Conservation (phyloP, 1,284 basidiomycete genomes). For the Hymenochaete sp. region DNA sequence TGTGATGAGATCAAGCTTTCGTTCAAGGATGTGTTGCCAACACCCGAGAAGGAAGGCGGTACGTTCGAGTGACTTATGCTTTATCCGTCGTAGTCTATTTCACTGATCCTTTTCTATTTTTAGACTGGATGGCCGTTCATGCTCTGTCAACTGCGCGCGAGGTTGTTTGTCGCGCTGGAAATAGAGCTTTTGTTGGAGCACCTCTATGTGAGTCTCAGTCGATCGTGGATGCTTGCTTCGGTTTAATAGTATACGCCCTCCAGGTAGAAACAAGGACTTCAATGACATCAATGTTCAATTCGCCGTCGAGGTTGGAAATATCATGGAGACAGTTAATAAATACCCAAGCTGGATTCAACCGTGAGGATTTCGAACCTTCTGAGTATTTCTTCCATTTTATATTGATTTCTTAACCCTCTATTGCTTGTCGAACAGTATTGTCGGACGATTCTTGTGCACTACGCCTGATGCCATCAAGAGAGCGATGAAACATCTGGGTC, state of each 20-base stretch:
- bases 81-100: background rate
- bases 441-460: too few species aligned
- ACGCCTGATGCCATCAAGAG: too few species aligned
- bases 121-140: constrained; percentile 32
- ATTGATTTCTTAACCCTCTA: too few species aligned
- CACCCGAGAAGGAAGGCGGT: constrained; percentile 18
- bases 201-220: constrained; percentile 29
- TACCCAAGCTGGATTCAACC: too few species aligned
- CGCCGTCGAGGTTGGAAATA: too few species aligned
- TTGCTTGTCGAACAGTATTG: too few species aligned
- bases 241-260: background rate
- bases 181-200: constrained; percentile 34
- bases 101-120: background rate
- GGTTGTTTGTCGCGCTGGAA: constrained; percentile 33
- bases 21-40: constrained; percentile 20
- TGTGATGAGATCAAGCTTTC: constrained; percentile 23
- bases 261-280: background rate
- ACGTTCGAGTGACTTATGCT: background rate
- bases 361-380: too few species aligned
- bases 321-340: too few species aligned
- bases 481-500: constrained; percentile 26
- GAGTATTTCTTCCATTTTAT: too few species aligned
- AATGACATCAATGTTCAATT: background rate
- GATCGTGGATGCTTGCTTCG: background rate
- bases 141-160: constrained; percentile 29